Base-by-base conservation (phyloP, 2,329 filamentous ascomycete species). In the Alternaria incomplexa region DNA sequence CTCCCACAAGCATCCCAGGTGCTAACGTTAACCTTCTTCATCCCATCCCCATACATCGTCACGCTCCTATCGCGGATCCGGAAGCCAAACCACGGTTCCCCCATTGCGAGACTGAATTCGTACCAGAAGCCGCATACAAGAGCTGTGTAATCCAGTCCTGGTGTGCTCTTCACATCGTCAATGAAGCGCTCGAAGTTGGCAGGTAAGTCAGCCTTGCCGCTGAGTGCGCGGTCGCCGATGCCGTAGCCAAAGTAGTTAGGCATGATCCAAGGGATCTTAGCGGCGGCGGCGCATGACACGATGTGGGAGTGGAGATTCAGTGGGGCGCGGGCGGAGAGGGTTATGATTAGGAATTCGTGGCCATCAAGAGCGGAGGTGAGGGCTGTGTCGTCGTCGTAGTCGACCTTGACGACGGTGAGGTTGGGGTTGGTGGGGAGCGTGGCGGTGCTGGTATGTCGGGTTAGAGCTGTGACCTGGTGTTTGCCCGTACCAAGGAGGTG, bases 1-100 rank as follows among this genome's bases (percentile, higher is more conserved):
- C 36, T 40, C 36, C 36, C 36, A 40, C 36, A 73, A 65, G 83
- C 83, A 69, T 80, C 68, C 83, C 86, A 88, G 0, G 90, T 91
- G 12, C 85, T 87, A 0, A 81, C 85, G 2, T 81, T 84, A 6
- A 73, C 36, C 45, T 59, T 64, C 32, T 58, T 57, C 20, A 82
- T 83, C 0, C 73, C 72, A 0, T 74, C 67, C 11, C 71, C 73
- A 25, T 70, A 73, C 25, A 81, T 72, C 1, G 68, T 73, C 1
- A 75, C 69, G 6, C 59, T 71, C 12, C 66, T 66, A 48, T 77
- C 77, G 44, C 65, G 56, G 25, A 82, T 70, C 53, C 82, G 79
- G 63, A 82, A 80, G 2, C 81, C 81, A 12, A 73, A 80, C 45
- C 69, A 67, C 4, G 68, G 61, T 25, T 68, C 61, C 5, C 73